phyloP scores from a whole-genome alignment of 345 rosid genomes.

The Anastatica hierochuntica region DNA sequence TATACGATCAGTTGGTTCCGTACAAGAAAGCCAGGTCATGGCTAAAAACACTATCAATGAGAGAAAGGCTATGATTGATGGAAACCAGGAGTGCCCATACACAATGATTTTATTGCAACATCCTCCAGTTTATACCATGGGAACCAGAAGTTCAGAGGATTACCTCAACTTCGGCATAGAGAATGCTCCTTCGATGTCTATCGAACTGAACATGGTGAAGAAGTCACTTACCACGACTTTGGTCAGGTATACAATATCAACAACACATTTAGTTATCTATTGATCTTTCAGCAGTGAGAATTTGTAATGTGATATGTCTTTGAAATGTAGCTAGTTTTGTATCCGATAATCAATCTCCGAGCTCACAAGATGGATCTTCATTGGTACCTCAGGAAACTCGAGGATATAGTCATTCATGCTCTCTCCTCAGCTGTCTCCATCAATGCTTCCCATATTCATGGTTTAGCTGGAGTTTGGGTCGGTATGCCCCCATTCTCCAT shows the following conservation, averaged over 20 bases:
- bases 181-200: slow-evolving; percentile 57
- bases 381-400: slow-evolving; percentile 82
- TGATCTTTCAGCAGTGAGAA: too few relatives aligned
- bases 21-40: slow-evolving; percentile 61
- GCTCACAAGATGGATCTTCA: slow-evolving; percentile 90
- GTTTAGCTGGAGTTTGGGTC: slow-evolving; percentile 80
- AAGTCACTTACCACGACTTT: slow-evolving; percentile 85
- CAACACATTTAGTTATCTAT: background rate
- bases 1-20: slow-evolving; percentile 47
- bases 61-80: slow-evolving; percentile 40
- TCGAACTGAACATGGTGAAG: slow-evolving; percentile 83
- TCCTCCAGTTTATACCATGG: slow-evolving; percentile 61
- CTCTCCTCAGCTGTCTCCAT: slow-evolving; percentile 54
- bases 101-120: slow-evolving; percentile 62
- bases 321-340: slow-evolving; percentile 59
- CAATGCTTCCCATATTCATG: slow-evolving; percentile 58
- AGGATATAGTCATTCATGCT: slow-evolving; percentile 69
- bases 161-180: slow-evolving; percentile 49
- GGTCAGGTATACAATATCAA: slow-evolving; percentile 49
- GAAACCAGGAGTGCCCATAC: slow-evolving; percentile 44
- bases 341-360: slow-evolving; percentile 75
- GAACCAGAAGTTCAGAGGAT: slow-evolving; percentile 49
- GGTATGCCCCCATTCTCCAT: slow-evolving; percentile 29
- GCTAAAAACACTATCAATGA: slow-evolving; percentile 49
- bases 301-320: background rate